These are phyloP conservation scores for Athelia sp. DNA, from an alignment of 1,284 basidiomycete species.

Conservation along the genomic window DNA sequence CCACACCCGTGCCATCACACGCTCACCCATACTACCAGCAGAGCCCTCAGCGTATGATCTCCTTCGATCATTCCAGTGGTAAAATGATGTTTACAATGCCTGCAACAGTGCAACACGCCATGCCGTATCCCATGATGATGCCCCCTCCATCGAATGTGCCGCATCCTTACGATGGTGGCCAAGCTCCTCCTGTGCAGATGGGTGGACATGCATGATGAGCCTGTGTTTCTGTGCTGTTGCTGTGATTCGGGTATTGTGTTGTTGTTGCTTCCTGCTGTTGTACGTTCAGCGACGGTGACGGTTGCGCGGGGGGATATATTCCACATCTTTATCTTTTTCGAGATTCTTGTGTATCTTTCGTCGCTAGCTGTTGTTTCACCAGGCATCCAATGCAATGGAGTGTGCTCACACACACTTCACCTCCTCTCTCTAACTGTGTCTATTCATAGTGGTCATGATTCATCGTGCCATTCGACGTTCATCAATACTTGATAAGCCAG, in stretches of 20 bases:
- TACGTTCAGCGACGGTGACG: not conserved
- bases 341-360: slow-evolving; percentile 1
- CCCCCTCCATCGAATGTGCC: slow-evolving; percentile 65
- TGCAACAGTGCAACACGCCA: slow-evolving; percentile 68
- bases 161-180: slow-evolving; percentile 67
- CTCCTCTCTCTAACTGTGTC: too few relatives aligned
- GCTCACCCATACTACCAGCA: slow-evolving; percentile 83
- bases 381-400: not conserved
- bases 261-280: not conserved
- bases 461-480: too few relatives aligned
- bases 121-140: slow-evolving; percentile 86
- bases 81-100: slow-evolving; percentile 21
- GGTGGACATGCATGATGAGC: slow-evolving; percentile 55
- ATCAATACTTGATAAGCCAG: too few relatives aligned
- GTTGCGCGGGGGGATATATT: not conserved
- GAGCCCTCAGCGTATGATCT: slow-evolving; percentile 71
- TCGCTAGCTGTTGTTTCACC: slow-evolving; percentile 2
- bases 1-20: slow-evolving; percentile 77
- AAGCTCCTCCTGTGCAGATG: slow-evolving; percentile 69
- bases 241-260: slow-evolving; percentile 12
- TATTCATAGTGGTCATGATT: too few relatives aligned
- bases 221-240: too few relatives aligned
- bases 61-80: slow-evolving; percentile 18
- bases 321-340: slow-evolving; percentile 2
- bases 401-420: not conserved